Percentiles rank a stretch among this genome's conserved stretches.
These are phyloP conservation scores for Corniculantispora saksenae DNA, from an alignment of 2,329 filamentous ascomycete species.

Conservation along the genomic window DNA sequence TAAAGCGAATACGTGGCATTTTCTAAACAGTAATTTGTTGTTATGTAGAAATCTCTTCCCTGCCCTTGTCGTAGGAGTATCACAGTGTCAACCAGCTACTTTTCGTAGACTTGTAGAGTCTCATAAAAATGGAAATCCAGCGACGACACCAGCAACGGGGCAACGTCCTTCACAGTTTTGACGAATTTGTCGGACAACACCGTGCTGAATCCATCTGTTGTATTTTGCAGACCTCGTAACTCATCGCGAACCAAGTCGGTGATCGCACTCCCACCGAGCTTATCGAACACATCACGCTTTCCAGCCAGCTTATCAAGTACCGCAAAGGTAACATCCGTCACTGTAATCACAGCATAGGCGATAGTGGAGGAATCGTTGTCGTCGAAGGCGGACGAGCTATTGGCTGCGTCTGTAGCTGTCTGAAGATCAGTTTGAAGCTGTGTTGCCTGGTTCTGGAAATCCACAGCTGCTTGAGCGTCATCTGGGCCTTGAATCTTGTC, in stretches of 20 bases:
- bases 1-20: too few species aligned
- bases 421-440: not conserved
- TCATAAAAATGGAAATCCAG: not conserved
- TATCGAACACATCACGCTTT: constrained; percentile 9
- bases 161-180: not conserved
- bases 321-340: not conserved
- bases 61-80: too few species aligned
- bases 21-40: too few species aligned
- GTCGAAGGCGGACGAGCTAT: not conserved
- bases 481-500: constrained; percentile 6
- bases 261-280: not conserved
- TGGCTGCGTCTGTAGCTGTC: not conserved
- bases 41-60: too few species aligned
- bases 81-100: not conserved
- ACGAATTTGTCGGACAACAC: not conserved
- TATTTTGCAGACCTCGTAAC: constrained; percentile 2
- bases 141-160: not conserved
- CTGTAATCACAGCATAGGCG: constrained; percentile 8
- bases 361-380: not conserved
- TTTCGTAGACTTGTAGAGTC: not conserved
- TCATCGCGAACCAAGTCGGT: not conserved
- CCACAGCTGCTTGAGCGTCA: not conserved
- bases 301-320: not conserved
- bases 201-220: not conserved
- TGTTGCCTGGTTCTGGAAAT: constrained; percentile 13